Evolutionary conservation across 108 stramenopile species (phyloP), one percentile per base, ranked within the genome.

Genomic region (Cyclotella baltica): DNA sequence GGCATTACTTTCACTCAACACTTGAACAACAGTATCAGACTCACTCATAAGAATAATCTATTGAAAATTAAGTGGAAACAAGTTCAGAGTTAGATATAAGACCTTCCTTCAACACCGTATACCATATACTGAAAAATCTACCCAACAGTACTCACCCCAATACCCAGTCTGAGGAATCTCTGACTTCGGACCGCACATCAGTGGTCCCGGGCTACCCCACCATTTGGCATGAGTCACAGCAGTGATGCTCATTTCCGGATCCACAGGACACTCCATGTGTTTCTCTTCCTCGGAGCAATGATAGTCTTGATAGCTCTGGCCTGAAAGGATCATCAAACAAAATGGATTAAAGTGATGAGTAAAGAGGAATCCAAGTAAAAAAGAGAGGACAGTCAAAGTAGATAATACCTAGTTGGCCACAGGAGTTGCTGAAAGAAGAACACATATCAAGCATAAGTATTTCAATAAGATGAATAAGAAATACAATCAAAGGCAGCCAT

Each of bases 141-240:
- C 47, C 47, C n/a, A 1, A 2, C n/a, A n/a, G 2, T 6, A 48
- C 30, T 34, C 59, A 61, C 59, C 86, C 80, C 75, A 86, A 50
- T 86, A 79, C 19, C 85, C 85, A 16, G 79, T 86, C 27, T 70
- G 69, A 11, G 75, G 78, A 50, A 43, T 53, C 25, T 58, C 35
- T 35, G 76, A 58, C 48, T 77, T 76, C 36, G 83, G 83, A 29
- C 72, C 78, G 34, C 82, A 86, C 25, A 53, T 66, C 30, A 83
- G 35, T 13, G 85, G 85, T 30, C 85, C 85, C 16, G 81, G 85
- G 10, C 77, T 29, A 38, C 37, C 70, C 48, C 62, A 71, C 86
- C 86, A 86, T 46, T 80, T 84, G 18, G 86, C 86, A 68, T 84
- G 71, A n/a, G 86, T 87, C 19, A 78, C 81, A 36, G 85, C 85